Conservation (phyloP, 805 yeast genomes). For the Candida piceae region DNA sequence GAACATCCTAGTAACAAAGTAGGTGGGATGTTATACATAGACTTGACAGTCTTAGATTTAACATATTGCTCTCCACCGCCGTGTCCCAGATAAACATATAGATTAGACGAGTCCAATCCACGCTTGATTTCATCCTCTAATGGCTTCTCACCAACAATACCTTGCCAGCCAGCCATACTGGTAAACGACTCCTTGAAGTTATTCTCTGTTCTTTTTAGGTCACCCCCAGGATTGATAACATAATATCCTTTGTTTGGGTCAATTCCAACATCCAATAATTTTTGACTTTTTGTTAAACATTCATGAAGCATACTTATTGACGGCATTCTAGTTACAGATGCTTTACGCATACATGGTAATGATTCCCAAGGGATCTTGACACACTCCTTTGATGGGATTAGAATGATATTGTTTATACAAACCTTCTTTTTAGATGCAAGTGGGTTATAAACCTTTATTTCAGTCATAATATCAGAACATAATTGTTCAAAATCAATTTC, state of each 20-base stretch:
- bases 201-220: constrained; percentile 61
- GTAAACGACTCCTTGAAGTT: constrained; percentile 44
- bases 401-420: constrained; percentile 49
- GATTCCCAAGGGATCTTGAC: constrained; percentile 90
- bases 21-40: constrained; percentile 45
- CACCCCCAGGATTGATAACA: constrained; percentile 79
- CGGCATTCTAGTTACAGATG: constrained; percentile 72
- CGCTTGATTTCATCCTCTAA: constrained; percentile 44
- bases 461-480: constrained; percentile 44
- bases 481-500: constrained; percentile 57
- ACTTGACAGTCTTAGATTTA: constrained; percentile 48
- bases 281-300: constrained; percentile 25
- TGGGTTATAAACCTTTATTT: too few relatives aligned
- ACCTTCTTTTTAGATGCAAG: too few relatives aligned
- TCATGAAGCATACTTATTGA: constrained; percentile 45
- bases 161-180: constrained; percentile 40
- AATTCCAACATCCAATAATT: constrained; percentile 14
- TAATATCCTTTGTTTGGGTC: constrained; percentile 42
- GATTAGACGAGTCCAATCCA: constrained; percentile 36
- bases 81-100: constrained; percentile 85
- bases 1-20: constrained; percentile 82
- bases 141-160: constrained; percentile 54
- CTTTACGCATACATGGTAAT: constrained; percentile 45
- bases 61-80: constrained; percentile 93
- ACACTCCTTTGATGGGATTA: constrained; percentile 64